phyloP scores from a whole-genome alignment of 2,329 filamentous ascomycete species.

The Thielaviopsis ethacetica region DNA sequence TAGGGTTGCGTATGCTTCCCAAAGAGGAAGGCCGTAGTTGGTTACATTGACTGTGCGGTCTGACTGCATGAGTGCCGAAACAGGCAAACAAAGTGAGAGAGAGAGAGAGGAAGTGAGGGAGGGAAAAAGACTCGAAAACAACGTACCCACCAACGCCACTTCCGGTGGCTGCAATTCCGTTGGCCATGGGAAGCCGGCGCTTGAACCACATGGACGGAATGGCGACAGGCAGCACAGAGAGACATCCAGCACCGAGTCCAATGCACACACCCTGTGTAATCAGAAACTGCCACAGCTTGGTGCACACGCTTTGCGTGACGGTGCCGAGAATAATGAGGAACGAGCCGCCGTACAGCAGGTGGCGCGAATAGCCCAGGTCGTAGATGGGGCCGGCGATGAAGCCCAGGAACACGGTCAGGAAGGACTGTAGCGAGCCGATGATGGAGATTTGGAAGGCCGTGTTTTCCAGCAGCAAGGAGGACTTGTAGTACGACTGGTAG shows the following conservation, averaged over 20 bases:
- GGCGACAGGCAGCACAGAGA: slow-evolving; percentile 24
- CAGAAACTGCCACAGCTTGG: slow-evolving; percentile 25
- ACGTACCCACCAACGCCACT: slow-evolving; percentile 21
- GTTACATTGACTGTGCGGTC: background rate
- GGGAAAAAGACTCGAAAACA: background rate
- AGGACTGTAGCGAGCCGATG: slow-evolving; percentile 23
- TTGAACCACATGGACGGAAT: slow-evolving; percentile 26
- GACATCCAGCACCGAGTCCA: slow-evolving; percentile 26
- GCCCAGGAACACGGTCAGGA: slow-evolving; percentile 22
- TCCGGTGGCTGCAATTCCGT: slow-evolving; percentile 26
- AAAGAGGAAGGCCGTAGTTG: background rate
- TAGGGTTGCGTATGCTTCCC: background rate
- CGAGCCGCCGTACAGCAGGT: slow-evolving; percentile 19
- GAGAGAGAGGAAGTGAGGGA: background rate
- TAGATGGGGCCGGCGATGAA: slow-evolving; percentile 23
- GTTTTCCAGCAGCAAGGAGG: slow-evolving; percentile 14
- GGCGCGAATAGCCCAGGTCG: slow-evolving; percentile 23
- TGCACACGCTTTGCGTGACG: slow-evolving; percentile 22
- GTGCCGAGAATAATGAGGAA: slow-evolving; percentile 23
- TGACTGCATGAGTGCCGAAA: background rate
- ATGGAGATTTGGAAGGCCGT: slow-evolving; percentile 20
- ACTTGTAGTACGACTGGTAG: slow-evolving; percentile 21
- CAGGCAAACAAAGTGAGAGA: background rate
- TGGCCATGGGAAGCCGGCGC: slow-evolving; percentile 23
- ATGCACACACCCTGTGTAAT: slow-evolving; percentile 26